Percentiles rank a stretch among this genome's conserved stretches.
These are phyloP conservation scores for Teunomyces pallodes DNA, from an alignment of 805 yeast species.

Conservation along the genomic window DNA sequence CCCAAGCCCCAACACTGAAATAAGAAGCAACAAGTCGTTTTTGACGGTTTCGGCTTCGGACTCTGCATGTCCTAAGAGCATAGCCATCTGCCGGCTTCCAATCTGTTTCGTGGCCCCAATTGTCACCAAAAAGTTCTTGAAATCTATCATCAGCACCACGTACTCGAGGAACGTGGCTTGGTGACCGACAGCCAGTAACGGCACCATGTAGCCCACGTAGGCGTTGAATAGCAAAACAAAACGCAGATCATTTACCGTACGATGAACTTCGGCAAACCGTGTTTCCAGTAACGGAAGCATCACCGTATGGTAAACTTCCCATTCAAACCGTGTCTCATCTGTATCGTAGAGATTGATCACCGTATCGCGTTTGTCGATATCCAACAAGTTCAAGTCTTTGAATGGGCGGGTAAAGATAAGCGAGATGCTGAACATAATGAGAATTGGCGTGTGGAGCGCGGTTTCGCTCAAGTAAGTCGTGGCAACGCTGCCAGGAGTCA, in stretches of 20 bases:
- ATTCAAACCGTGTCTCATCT: slow-evolving; percentile 14
- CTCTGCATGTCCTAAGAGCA: slow-evolving; percentile 24
- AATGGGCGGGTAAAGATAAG: slow-evolving; percentile 29
- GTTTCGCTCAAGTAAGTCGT: slow-evolving; percentile 1
- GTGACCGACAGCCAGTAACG: not conserved
- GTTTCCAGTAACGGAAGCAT: slow-evolving; percentile 22
- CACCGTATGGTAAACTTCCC: slow-evolving; percentile 15
- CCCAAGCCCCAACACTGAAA: slow-evolving; percentile 27
- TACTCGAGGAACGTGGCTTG: slow-evolving; percentile 17
- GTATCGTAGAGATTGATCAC: slow-evolving; percentile 18
- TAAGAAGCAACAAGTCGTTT: slow-evolving; percentile 20
- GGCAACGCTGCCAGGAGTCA: not conserved
- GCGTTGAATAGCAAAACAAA: slow-evolving; percentile 7
- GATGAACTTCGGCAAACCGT: slow-evolving; percentile 16
- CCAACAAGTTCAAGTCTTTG: slow-evolving; percentile 23
- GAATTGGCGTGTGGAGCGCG: slow-evolving; percentile 16
- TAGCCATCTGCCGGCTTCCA: slow-evolving; percentile 19
- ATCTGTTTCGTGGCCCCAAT: slow-evolving; percentile 24
- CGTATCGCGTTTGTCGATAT: slow-evolving; percentile 13
- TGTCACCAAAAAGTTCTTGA: slow-evolving; percentile 29
- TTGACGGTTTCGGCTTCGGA: slow-evolving; percentile 10
- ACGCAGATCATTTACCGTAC: slow-evolving; percentile 3
- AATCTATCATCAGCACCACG: slow-evolving; percentile 25
- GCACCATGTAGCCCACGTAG: slow-evolving; percentile 11
- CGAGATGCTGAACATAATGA: slow-evolving; percentile 23